A percentile compares a stretch with the other conserved stretches of the same genome.
Conservation (phyloP, 768 basidiomycete species). For the Suillus spraguei region DNA sequence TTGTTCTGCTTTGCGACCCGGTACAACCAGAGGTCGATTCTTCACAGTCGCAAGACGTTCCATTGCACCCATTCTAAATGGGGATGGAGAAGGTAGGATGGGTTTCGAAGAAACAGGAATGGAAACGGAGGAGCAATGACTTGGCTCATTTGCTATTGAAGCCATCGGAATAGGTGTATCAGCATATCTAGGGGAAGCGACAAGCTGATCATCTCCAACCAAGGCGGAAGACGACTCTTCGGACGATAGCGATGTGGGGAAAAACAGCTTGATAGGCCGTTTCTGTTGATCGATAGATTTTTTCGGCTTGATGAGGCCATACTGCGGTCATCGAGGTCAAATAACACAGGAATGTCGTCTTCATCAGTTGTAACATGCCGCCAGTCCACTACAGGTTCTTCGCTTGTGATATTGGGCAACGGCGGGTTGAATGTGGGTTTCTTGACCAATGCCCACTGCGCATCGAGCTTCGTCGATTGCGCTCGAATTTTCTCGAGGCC, state of each 20-base stretch:
- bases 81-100: background rate
- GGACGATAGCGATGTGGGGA: too few species aligned
- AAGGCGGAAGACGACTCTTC: too few species aligned
- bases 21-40: slow-evolving; percentile 4
- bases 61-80: background rate
- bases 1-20: background rate
- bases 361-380: too few species aligned
- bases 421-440: background rate
- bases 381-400: too few species aligned
- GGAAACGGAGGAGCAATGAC: background rate
- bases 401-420: background rate
- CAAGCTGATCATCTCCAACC: too few species aligned
- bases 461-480: slow-evolving; percentile 10
- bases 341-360: too few species aligned
- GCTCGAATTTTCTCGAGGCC: slow-evolving; percentile 20
- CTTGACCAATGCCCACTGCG: background rate
- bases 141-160: background rate
- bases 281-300: too few species aligned
- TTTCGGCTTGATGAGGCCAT: too few species aligned
- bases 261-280: too few species aligned
- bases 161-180: too few species aligned
- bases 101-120: background rate
- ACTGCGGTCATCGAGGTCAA: too few species aligned
- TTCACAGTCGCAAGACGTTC: background rate
- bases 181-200: too few species aligned